Base-by-base conservation (phyloP, 169 alveolate species). In the Cryptosporidium bovis region DNA sequence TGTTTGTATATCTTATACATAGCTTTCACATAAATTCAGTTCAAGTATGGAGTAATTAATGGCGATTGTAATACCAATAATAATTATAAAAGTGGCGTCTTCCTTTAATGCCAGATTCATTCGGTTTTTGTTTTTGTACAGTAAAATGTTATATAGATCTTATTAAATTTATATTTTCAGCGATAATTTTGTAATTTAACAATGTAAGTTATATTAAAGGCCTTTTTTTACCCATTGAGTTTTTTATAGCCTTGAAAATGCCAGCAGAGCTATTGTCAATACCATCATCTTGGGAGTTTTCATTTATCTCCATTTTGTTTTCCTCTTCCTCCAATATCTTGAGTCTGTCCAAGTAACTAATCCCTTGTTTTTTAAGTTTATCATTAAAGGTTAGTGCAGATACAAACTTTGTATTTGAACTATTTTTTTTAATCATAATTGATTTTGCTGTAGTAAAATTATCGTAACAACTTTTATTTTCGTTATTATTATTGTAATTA, bases 301-400 rank as follows among this genome's bases (percentile, higher is more conserved):
- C 48, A 40, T 8, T 40, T 8, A 40, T 40, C 33, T 53, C 83
- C 10, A 60, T 51, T 50, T 27, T 48, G 12, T 2, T 2, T 58
- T 77, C 87, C 27, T 77, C 65, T 27, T 77, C 64, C 51, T 77
- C 87, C 51, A 77, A 50, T 12, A 64, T 24, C 36, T 77, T 16
- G 10, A 77, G 71, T 56, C 87, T 77, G 18, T 77, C 77, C n/a
- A 60, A 27, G 27, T 60, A 77, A 1, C 36, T 24, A n/a, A 40
- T 7, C 2, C 87, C 87, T 8, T 40, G 53, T 8, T 33, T 60
- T 34, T 77, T 77, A 29, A 77, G 87, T 48, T 56, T 29, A 44
- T 77, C 27, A n/a, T 62, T 77, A 12, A 60, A 12, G 13, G 29
- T 27, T 16, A 77, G 65, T 8, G 87, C 87, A 8, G 58, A 44